Conservation (phyloP, 202 grass and related monocot species). For the Setaria italica region DNA sequence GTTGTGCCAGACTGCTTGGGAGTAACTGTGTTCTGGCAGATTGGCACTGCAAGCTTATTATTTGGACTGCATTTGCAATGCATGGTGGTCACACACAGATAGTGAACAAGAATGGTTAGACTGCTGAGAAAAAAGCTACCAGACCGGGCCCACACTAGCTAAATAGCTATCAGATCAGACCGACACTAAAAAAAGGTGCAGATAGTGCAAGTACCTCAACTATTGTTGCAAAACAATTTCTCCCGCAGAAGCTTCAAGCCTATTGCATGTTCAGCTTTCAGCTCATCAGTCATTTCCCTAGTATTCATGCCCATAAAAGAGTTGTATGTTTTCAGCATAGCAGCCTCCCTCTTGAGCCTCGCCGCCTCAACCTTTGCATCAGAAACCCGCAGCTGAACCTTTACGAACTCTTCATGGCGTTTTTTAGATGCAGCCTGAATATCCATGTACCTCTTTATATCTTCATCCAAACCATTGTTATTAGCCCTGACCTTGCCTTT, state of each 20-base stretch:
- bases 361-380: slow-evolving; percentile 39
- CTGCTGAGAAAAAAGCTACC: neutral
- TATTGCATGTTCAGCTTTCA: slow-evolving; percentile 29
- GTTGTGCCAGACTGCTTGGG: neutral
- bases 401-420: slow-evolving; percentile 18
- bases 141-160: neutral
- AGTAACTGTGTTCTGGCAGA: neutral
- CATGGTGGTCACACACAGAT: neutral
- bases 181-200: neutral
- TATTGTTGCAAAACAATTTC: slow-evolving; percentile 6
- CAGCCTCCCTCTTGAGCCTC: slow-evolving; percentile 29
- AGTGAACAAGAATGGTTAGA: neutral
- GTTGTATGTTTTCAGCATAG: slow-evolving; percentile 29
- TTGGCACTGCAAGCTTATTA: neutral
- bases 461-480: neutral
- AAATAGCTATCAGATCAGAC: neutral
- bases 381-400: slow-evolving; percentile 31
- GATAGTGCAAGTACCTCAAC: slow-evolving; percentile 30
- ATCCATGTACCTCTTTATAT: slow-evolving; percentile 40
- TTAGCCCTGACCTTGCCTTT: slow-evolving; percentile 21
- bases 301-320: slow-evolving; percentile 30
- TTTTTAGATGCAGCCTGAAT: slow-evolving; percentile 34
- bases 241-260: slow-evolving; percentile 24
- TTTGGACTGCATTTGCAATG: neutral
- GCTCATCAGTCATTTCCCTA: slow-evolving; percentile 19